Evolutionary conservation across 208 protist species (phyloP).

Genomic region (Crithidia bombi): DNA sequence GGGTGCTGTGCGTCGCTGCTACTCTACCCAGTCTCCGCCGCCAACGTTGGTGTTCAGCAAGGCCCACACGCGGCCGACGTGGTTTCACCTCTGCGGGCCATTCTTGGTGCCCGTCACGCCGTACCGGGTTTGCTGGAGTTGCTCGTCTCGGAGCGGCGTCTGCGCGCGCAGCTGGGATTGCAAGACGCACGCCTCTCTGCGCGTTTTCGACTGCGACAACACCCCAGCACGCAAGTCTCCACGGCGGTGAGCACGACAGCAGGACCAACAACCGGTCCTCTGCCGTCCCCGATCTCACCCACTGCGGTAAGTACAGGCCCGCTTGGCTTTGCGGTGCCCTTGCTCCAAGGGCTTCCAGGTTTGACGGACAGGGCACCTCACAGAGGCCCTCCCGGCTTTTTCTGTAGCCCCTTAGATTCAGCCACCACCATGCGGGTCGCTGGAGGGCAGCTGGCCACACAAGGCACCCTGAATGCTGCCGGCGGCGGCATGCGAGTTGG

Average conservation of each 20-base stretch:
- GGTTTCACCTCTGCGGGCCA: neutral
- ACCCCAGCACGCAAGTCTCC: neutral
- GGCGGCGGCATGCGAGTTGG: neutral
- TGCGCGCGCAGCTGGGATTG: slow-evolving; percentile 33
- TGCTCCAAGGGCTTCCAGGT: slow-evolving; percentile 12
- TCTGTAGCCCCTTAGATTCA: slow-evolving; percentile 23
- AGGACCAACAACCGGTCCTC: neutral
- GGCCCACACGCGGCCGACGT: neutral
- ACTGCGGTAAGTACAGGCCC: neutral
- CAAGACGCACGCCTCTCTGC: slow-evolving; percentile 31
- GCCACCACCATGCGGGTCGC: slow-evolving; percentile 1
- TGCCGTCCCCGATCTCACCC: neutral
- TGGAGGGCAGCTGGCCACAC: neutral
- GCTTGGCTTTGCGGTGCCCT: slow-evolving; percentile 3
- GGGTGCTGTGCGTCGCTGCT: slow-evolving; percentile 46
- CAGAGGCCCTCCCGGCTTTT: slow-evolving; percentile 8
- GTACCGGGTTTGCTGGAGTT: slow-evolving; percentile 63
- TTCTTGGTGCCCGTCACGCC: slow-evolving; percentile 18
- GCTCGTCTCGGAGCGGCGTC: slow-evolving; percentile 31
- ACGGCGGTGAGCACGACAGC: neutral
- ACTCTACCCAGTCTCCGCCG: slow-evolving; percentile 30
- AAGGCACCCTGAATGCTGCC: neutral
- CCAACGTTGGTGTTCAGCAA: neutral
- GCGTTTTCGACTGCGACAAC: slow-evolving; percentile 13
- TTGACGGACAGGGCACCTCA: neutral